Conservation (phyloP, 495 filamentous ascomycete genomes). For the Penicillium arizonense region DNA sequence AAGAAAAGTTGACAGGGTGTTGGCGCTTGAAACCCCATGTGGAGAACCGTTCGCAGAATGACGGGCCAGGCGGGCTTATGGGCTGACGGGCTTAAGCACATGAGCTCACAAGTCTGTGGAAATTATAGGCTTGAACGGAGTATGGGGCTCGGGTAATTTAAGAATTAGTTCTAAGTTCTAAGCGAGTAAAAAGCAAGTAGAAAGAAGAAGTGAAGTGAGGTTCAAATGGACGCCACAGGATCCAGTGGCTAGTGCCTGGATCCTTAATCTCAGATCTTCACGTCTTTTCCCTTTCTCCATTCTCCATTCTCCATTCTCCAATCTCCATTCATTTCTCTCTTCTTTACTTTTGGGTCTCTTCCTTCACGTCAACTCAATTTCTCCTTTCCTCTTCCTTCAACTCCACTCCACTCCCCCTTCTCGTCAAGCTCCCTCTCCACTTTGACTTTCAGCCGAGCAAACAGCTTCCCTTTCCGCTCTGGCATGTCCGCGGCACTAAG, state of each 20-base stretch:
- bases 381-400: slow-evolving; percentile 5
- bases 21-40: slow-evolving; percentile 6
- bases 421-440: slow-evolving; percentile 18
- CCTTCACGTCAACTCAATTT: slow-evolving; percentile 1
- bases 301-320: slow-evolving; percentile 12
- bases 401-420: slow-evolving; percentile 7
- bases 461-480: slow-evolving; percentile 24
- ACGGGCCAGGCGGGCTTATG: too few relatives aligned
- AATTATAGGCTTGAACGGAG: too few relatives aligned
- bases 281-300: slow-evolving; percentile 13
- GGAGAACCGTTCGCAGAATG: slow-evolving; percentile 6
- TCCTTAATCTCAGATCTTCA: slow-evolving; percentile 15
- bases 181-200: too few relatives aligned
- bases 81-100: too few relatives aligned
- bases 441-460: slow-evolving; percentile 29
- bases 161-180: too few relatives aligned
- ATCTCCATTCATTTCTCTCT: slow-evolving; percentile 3
- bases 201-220: not conserved
- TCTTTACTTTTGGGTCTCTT: slow-evolving; percentile 2
- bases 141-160: too few relatives aligned
- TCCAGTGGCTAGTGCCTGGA: slow-evolving; percentile 13
- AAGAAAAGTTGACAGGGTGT: not conserved
- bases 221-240: slow-evolving; percentile 5
- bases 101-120: too few relatives aligned
- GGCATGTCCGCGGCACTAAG: slow-evolving; percentile 41